Conservation (phyloP, 148 eudicot species). For the Heliamphora exappendiculata region DNA sequence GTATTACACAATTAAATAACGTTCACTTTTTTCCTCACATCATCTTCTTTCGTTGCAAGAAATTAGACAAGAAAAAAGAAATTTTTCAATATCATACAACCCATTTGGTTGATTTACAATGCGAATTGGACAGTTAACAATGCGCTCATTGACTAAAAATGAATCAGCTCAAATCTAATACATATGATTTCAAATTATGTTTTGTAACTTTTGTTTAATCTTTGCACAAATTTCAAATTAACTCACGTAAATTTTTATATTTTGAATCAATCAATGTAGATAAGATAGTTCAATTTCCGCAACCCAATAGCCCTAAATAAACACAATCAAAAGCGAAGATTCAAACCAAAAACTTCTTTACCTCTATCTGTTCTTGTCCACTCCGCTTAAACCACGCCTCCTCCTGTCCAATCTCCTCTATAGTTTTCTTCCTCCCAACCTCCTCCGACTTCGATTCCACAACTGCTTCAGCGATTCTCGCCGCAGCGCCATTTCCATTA, state of each 20-base stretch:
- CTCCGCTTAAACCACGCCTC: constrained; percentile 88
- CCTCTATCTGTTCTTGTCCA: constrained; percentile 54
- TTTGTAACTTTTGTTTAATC: no score
- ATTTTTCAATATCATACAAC: no score
- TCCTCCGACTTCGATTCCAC: constrained; percentile 18
- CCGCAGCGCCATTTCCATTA: constrained; percentile 39
- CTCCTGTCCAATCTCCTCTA: constrained; percentile 97
- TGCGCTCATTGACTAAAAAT: no score
- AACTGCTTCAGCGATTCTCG: constrained; percentile 15
- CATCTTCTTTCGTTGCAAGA: neutral
- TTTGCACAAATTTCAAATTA: no score
- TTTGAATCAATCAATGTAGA: no score
- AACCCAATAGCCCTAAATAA: neutral
- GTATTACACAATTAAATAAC: neutral
- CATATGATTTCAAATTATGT: no score
- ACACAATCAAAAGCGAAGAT: neutral
- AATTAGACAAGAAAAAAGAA: no score
- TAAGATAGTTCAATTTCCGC: no score
- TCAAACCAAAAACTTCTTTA: constrained; percentile 16
- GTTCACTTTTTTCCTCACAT: neutral
- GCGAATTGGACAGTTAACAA: no score
- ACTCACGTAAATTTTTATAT: no score
- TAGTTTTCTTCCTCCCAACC: constrained; percentile 41
- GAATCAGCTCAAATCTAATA: no score
- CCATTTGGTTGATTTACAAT: no score